A percentile compares a stretch with the other conserved stretches of the same genome.
Evolutionary conservation across 805 yeast species (phyloP).

Genomic region (Myxozyma neglecta): DNA sequence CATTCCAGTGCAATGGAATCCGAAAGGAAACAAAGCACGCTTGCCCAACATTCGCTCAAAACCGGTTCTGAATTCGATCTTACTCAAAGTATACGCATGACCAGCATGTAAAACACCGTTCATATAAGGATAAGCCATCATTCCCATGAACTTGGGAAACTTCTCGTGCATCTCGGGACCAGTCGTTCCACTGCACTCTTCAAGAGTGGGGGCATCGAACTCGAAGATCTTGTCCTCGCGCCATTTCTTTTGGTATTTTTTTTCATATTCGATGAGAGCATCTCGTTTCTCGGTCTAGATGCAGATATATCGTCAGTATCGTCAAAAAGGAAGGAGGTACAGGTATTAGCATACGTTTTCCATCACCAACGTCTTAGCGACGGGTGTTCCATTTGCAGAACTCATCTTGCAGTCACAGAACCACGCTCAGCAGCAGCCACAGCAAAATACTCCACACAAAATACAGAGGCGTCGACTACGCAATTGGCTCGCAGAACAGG

Average conservation of each 20-base stretch:
- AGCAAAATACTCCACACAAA: too few relatives aligned
- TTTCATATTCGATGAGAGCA: slow-evolving; percentile 82
- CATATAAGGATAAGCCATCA: slow-evolving; percentile 99
- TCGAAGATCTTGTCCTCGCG: slow-evolving; percentile 81
- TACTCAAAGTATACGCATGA: slow-evolving; percentile 91
- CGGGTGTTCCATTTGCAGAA: slow-evolving; percentile 7
- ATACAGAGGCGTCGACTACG: background rate
- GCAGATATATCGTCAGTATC: slow-evolving; percentile 34
- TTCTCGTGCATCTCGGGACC: slow-evolving; percentile 66
- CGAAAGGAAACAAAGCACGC: slow-evolving; percentile 89
- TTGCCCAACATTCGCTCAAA: slow-evolving; percentile 94
- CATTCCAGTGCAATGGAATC: slow-evolving; percentile 99
- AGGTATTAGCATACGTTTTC: slow-evolving; percentile 6
- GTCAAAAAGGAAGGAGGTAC: background rate
- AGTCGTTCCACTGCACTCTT: slow-evolving; percentile 55
- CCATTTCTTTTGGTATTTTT: slow-evolving; percentile 86
- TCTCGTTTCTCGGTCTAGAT: slow-evolving; percentile 87
- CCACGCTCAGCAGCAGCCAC: too few relatives aligned
- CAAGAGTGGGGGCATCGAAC: slow-evolving; percentile 78
- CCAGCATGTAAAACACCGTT: slow-evolving; percentile 98
- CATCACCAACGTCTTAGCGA: slow-evolving; percentile 18
- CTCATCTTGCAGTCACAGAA: background rate
- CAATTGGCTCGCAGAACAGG: background rate
- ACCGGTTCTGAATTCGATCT: slow-evolving; percentile 88
- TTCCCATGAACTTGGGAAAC: slow-evolving; percentile 83